Evolutionary conservation across 2,329 filamentous ascomycete genomes (phyloP).

Genomic region (Sporothrix inflata): DNA sequence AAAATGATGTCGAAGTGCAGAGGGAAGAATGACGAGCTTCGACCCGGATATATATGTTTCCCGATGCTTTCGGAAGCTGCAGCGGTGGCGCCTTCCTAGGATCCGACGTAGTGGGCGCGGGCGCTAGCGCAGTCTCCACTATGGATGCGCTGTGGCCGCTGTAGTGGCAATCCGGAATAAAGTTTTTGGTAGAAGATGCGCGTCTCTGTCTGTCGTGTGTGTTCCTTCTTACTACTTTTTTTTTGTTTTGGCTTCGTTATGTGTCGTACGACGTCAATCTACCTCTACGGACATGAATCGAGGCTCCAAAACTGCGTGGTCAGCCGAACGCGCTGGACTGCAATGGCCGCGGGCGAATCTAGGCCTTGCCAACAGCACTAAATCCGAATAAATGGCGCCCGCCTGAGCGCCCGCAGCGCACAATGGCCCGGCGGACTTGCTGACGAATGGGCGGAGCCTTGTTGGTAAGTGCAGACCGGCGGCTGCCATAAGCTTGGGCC

Average conservation of each 20-base stretch:
- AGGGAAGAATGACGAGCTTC: too few relatives aligned
- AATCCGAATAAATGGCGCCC: not conserved
- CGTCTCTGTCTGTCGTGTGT: too few relatives aligned
- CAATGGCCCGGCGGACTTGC: not conserved
- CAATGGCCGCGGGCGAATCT: too few relatives aligned
- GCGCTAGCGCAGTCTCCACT: conserved; percentile 1
- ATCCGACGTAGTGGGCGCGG: not conserved
- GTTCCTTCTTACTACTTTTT: too few relatives aligned
- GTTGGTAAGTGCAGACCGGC: not conserved
- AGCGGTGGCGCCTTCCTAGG: not conserved
- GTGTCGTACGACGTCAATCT: too few relatives aligned
- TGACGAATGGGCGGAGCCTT: not conserved
- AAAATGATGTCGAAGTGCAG: too few relatives aligned
- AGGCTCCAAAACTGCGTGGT: too few relatives aligned
- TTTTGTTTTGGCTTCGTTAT: too few relatives aligned
- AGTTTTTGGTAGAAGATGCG: not conserved
- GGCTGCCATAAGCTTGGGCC: too few relatives aligned
- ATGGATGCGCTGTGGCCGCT: not conserved
- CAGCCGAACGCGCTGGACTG: too few relatives aligned
- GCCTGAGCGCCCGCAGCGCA: not conserved
- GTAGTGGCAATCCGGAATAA: conserved; percentile 4
- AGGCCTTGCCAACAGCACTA: not conserved
- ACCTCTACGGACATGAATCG: too few relatives aligned
- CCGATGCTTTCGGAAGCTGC: not conserved
- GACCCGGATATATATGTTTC: conserved; percentile 8